These are phyloP conservation scores for Tolypocladium nubicola DNA, from an alignment of 2,329 filamentous ascomycete species.

Conservation along the genomic window DNA sequence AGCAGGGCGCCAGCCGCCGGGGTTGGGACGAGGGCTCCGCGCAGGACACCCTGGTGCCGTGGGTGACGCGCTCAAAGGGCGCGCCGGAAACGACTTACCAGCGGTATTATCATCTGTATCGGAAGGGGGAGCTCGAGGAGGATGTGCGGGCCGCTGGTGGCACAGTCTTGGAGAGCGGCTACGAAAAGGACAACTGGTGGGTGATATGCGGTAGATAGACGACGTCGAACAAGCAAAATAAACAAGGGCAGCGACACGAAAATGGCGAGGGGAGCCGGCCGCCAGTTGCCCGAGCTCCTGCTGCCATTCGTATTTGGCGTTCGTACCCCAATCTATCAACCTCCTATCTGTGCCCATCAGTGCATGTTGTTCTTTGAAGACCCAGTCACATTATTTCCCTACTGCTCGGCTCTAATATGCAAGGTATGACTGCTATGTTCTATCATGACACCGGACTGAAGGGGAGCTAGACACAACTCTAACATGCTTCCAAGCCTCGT, in stretches of 20 bases:
- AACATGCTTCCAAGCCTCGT: neutral
- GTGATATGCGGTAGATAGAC: slow-evolving; percentile 42
- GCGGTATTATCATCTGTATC: slow-evolving; percentile 91
- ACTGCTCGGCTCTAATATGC: neutral
- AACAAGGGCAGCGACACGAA: neutral
- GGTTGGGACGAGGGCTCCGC: slow-evolving; percentile 78
- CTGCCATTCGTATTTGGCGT: neutral
- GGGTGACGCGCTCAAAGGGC: slow-evolving; percentile 54
- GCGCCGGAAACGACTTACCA: slow-evolving; percentile 54
- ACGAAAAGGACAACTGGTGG: slow-evolving; percentile 99
- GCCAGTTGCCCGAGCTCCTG: neutral
- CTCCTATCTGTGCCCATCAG: neutral
- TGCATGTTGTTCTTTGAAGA: neutral
- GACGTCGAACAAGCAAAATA: neutral
- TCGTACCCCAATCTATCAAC: neutral
- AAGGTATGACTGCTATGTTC: neutral
- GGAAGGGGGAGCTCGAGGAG: slow-evolving; percentile 73
- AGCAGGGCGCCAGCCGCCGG: slow-evolving; percentile 76
- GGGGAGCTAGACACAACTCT: neutral
- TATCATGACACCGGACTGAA: neutral
- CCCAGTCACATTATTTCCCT: neutral
- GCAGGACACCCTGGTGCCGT: slow-evolving; percentile 92
- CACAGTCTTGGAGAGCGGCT: slow-evolving; percentile 65
- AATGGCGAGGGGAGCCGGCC: neutral
- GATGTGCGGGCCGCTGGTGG: slow-evolving; percentile 70